Evolutionary conservation across 192 early-diverging fungal species (phyloP).

Genomic region (Coemansia sp.): DNA sequence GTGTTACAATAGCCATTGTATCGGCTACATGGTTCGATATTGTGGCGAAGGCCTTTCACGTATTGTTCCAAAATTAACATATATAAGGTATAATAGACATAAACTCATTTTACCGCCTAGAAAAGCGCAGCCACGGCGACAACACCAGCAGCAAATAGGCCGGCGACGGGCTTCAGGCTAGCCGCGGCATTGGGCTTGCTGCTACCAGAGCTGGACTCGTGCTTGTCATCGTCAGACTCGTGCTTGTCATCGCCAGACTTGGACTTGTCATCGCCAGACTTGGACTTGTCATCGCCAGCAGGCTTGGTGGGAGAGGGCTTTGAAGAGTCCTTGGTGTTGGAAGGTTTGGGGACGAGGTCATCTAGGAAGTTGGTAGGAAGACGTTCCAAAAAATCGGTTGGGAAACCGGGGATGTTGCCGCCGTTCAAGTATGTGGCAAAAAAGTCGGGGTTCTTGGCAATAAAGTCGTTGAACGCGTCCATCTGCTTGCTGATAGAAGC

Average conservation of each 20-base stretch:
- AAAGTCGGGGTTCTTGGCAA: slow-evolving; percentile 12
- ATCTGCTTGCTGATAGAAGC: slow-evolving; percentile 19
- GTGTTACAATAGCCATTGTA: slow-evolving; percentile 56
- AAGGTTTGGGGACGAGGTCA: not conserved
- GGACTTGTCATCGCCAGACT: not conserved
- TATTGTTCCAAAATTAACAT: not conserved
- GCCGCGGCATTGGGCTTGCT: slow-evolving; percentile 14
- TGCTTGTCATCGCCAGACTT: not conserved
- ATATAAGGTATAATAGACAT: not conserved
- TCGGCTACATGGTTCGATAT: slow-evolving; percentile 31
- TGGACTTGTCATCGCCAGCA: not conserved
- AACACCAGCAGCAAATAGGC: slow-evolving; percentile 26
- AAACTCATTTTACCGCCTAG: slow-evolving; percentile 4
- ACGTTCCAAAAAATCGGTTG: not conserved
- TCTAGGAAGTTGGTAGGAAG: not conserved
- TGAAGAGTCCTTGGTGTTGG: not conserved
- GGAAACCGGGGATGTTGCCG: not conserved
- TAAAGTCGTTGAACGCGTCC: slow-evolving; percentile 1
- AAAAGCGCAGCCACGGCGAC: slow-evolving; percentile 25
- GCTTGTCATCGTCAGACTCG: not conserved
- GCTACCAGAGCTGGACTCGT: not conserved
- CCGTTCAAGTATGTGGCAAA: not conserved
- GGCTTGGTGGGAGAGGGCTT: slow-evolving; percentile 1
- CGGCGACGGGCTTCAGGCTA: slow-evolving; percentile 21
- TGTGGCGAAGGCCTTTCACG: not conserved